Conservation (phyloP, 176 grass and related monocot genomes). For the Bromus sterilis region DNA sequence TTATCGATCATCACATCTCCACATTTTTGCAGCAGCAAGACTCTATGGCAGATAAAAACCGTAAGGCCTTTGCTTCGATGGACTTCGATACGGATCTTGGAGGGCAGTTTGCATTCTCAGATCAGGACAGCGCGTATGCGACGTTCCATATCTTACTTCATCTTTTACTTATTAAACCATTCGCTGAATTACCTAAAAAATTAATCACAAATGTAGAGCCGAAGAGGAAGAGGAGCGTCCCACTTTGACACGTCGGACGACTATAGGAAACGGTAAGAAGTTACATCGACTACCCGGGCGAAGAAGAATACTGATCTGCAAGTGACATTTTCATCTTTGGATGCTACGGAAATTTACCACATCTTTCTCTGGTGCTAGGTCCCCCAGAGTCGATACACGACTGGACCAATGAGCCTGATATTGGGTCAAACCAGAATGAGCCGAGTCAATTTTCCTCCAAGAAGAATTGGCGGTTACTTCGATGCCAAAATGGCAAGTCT, state of each 20-base stretch:
- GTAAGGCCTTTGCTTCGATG: conserved; percentile 59
- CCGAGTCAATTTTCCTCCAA: conserved; percentile 51
- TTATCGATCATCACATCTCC: background rate
- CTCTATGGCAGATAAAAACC: conserved; percentile 29
- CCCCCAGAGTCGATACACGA: conserved; percentile 72
- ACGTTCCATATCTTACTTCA: conserved; percentile 10
- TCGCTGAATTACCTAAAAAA: background rate
- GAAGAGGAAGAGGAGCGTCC: conserved; percentile 75
- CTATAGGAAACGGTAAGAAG: conserved; percentile 66
- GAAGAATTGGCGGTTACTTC: conserved; percentile 87
- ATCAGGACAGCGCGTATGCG: conserved; percentile 67
- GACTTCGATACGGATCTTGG: conserved; percentile 58
- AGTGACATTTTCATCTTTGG: background rate
- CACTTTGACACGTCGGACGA: conserved; percentile 46
- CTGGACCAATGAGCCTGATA: conserved; percentile 80
- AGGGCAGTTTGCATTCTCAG: conserved; percentile 55
- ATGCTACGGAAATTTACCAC: background rate
- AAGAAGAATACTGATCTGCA: background rate
- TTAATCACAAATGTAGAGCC: conserved; percentile 29
- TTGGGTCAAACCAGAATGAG: conserved; percentile 46
- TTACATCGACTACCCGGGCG: background rate
- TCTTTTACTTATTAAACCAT: background rate
- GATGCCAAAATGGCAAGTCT: conserved; percentile 94
- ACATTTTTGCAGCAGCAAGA: conserved; percentile 63
- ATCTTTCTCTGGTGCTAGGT: conserved; percentile 36